These are phyloP conservation scores for Fraxinus albicans DNA, from an alignment of 305 asterid species.

Conservation along the genomic window DNA sequence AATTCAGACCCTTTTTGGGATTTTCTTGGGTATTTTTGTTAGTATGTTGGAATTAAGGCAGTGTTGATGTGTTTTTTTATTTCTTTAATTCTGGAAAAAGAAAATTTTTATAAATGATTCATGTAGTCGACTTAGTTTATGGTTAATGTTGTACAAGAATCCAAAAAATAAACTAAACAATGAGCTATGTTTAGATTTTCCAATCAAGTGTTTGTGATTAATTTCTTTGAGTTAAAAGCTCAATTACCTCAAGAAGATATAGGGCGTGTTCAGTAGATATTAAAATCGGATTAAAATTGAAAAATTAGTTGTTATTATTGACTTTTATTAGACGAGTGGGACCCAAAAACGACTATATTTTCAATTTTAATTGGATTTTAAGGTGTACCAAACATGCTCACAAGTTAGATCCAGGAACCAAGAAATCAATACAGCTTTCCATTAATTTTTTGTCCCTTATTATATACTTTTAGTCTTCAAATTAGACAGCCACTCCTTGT, in stretches of 20 bases:
- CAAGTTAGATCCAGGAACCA: slow-evolving; percentile 18
- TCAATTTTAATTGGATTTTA: too few species aligned
- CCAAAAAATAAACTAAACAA: neutral
- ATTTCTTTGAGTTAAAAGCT: neutral
- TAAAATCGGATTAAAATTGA: too few species aligned
- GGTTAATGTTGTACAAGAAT: neutral
- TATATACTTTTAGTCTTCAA: slow-evolving; percentile 7
- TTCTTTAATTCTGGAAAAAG: neutral
- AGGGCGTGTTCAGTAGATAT: too few species aligned
- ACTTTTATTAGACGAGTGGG: too few species aligned
- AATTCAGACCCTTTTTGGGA: neutral
- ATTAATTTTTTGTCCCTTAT: neutral
- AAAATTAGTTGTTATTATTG: too few species aligned
- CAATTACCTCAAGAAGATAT: neutral
- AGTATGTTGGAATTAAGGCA: neutral
- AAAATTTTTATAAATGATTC: neutral
- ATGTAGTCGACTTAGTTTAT: neutral
- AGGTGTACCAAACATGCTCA: too few species aligned
- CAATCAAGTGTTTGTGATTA: neutral
- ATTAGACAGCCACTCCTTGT: slow-evolving; percentile 22
- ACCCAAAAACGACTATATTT: too few species aligned
- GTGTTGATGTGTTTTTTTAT: neutral
- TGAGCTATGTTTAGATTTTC: neutral
- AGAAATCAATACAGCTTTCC: neutral
- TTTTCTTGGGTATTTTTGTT: neutral